Conservation (phyloP, 805 yeast genomes). For the Wickerhamomyces alni region DNA sequence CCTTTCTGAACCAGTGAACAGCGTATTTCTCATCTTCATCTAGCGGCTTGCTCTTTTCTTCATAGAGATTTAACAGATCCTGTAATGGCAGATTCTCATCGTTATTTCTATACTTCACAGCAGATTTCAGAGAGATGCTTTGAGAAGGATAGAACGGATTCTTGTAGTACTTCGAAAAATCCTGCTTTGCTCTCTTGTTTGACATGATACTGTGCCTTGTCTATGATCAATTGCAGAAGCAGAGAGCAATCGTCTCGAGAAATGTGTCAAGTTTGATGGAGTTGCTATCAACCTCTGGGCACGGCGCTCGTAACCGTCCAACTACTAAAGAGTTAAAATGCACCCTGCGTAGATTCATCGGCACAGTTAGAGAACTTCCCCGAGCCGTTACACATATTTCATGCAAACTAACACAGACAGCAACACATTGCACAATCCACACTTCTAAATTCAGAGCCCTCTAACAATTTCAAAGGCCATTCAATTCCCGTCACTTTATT, state of each 20-base stretch:
- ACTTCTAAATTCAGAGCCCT: background rate
- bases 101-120: slow-evolving; percentile 9
- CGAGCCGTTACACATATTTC: too few species aligned
- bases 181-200: slow-evolving; percentile 12
- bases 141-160: slow-evolving; percentile 5
- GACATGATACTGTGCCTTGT: background rate
- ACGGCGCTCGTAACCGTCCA: too few species aligned
- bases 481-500: background rate
- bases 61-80: slow-evolving; percentile 1
- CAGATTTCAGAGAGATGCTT: slow-evolving; percentile 3
- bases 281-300: too few species aligned
- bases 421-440: too few species aligned
- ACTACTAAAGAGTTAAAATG: too few species aligned
- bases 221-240: too few species aligned
- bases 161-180: slow-evolving; percentile 12
- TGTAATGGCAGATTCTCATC: slow-evolving; percentile 8
- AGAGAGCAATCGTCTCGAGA: too few species aligned
- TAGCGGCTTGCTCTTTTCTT: background rate
- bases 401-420: too few species aligned
- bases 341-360: too few species aligned
- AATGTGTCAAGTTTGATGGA: too few species aligned
- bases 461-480: slow-evolving; percentile 4
- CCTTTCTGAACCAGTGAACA: slow-evolving; percentile 43
- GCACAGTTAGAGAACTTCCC: too few species aligned
- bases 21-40: slow-evolving; percentile 12